Percentiles rank a stretch among this genome's conserved stretches.
Conservation (phyloP, 345 rosid species). For the Camelina hispida region DNA sequence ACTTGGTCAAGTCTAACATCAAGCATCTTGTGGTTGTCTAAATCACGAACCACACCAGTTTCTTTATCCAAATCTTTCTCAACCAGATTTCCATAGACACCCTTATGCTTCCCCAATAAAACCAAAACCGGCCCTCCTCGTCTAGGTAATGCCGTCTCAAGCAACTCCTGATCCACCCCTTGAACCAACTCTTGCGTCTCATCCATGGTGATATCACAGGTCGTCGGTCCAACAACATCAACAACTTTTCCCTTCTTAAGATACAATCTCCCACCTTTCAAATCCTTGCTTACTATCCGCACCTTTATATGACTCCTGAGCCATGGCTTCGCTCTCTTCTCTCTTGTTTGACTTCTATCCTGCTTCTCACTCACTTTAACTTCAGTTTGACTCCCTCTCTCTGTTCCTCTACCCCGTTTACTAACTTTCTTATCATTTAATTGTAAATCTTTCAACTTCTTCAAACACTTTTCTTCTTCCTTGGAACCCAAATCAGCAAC, state of each 20-base stretch:
- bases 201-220: constrained; percentile 75
- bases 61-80: constrained; percentile 71
- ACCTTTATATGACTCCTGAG: constrained; percentile 78
- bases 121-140: constrained; percentile 73
- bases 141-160: constrained; percentile 87
- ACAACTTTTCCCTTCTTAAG: constrained; percentile 82
- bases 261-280: constrained; percentile 73
- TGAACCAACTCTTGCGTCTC: constrained; percentile 72
- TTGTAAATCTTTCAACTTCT: constrained; percentile 52
- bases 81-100: constrained; percentile 71
- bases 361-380: constrained; percentile 34
- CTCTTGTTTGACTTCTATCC: constrained; percentile 39
- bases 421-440: constrained; percentile 26
- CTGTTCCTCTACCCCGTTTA: constrained; percentile 42
- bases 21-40: constrained; percentile 64
- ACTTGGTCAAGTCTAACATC: constrained; percentile 78
- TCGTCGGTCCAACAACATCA: constrained; percentile 78
- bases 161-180: constrained; percentile 75
- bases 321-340: constrained; percentile 53
- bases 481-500: constrained; percentile 69
- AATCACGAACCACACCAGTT: constrained; percentile 69
- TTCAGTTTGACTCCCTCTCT: constrained; percentile 35
- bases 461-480: constrained; percentile 71
- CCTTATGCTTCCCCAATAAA: constrained; percentile 69
- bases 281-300: constrained; percentile 68